Evolutionary conservation across 371 early-diverging fungal species (phyloP), one percentile per base, ranked within the genome.

Genomic region (Entomophthora muscae): DNA sequence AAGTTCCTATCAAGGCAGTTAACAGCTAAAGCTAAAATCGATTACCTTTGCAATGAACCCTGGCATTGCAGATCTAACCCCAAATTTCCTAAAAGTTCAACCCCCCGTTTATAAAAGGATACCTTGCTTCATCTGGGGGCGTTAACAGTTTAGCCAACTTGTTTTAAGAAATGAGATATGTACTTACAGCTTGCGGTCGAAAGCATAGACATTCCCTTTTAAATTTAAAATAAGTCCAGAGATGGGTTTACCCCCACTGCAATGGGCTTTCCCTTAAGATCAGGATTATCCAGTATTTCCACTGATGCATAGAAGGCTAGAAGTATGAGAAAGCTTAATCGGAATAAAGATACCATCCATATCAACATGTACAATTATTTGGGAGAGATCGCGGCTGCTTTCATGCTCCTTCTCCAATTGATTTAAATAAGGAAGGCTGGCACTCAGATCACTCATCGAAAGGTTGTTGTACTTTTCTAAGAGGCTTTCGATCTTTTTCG

Each of bases 271-370:
- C 63, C 64, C 32, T 73, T 76, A n/a, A 81, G 51, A 17, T 68
- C 73, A 0, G 85, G 83, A 1, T 77, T 65, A 32, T 82, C 83
- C 1, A 82, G 72, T 70, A 82, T 83, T 71, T 88, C 86, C 1
- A 85, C 82, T 0, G 82, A 76, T 0, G 86, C 86, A 68, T 84
- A 88, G 57, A 84, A 88, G 0, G 86, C 82, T 61, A 76, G 69
- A 51, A 27, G 12, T 29, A 3, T 32, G 21, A 65, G 54, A 53
- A 58, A 61, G 32, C 51, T 52, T 33, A 26, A 33, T n/a, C 22
- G 24, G 22, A 57, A 57, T n/a, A 55, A 27, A 1, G 53, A 33
- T 31, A 73, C 64, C 84, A 83, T 84, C 64, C 84, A 83, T 84
- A 68, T 84, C 85, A 32, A 87, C 72, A 71, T 83, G 82, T 28